Conservation (phyloP, 495 filamentous ascomycete genomes). For the Bacidia rubella region DNA sequence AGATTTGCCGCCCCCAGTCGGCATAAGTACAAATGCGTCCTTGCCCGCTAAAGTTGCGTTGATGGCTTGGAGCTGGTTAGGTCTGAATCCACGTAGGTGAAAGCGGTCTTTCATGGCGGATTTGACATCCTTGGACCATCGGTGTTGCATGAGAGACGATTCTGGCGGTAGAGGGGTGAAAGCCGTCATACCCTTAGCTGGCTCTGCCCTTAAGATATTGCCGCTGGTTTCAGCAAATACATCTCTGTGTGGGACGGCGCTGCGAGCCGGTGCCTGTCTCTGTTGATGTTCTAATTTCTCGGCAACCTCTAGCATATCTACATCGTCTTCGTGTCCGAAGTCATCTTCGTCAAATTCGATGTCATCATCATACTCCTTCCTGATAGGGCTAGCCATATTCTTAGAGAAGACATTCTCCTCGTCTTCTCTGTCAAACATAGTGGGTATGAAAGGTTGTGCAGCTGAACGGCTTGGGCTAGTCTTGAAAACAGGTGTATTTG, state of each 20-base stretch:
- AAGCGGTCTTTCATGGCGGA: slow-evolving; percentile 66
- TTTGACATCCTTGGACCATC: slow-evolving; percentile 81
- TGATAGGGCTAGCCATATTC: slow-evolving; percentile 34
- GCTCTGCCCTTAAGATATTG: slow-evolving; percentile 24
- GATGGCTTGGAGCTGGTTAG: slow-evolving; percentile 90
- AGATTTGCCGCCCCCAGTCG: slow-evolving; percentile 92
- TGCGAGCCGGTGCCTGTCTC: slow-evolving; percentile 18
- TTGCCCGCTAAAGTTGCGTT: slow-evolving; percentile 79
- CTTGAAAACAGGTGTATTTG: too few species aligned
- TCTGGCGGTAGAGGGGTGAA: slow-evolving; percentile 8
- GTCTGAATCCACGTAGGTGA: slow-evolving; percentile 67
- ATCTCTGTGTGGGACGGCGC: slow-evolving; percentile 23
- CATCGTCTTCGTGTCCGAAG: slow-evolving; percentile 55
- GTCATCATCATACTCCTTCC: slow-evolving; percentile 6
- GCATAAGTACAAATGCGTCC: slow-evolving; percentile 92
- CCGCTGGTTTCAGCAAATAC: slow-evolving; percentile 44
- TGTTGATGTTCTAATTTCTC: slow-evolving; percentile 40
- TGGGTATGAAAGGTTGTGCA: slow-evolving; percentile 3
- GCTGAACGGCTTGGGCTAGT: too few species aligned
- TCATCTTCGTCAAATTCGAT: slow-evolving; percentile 32
- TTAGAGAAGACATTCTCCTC: slow-evolving; percentile 31
- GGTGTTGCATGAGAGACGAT: slow-evolving; percentile 33
- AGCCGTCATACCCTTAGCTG: slow-evolving; percentile 4
- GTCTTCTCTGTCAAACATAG: slow-evolving; percentile 14
- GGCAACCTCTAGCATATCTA: slow-evolving; percentile 52